A percentile compares a stretch with the other conserved stretches of the same genome.
Conservation (phyloP, 148 eudicot species). For the Fagopyrum esculentum region DNA sequence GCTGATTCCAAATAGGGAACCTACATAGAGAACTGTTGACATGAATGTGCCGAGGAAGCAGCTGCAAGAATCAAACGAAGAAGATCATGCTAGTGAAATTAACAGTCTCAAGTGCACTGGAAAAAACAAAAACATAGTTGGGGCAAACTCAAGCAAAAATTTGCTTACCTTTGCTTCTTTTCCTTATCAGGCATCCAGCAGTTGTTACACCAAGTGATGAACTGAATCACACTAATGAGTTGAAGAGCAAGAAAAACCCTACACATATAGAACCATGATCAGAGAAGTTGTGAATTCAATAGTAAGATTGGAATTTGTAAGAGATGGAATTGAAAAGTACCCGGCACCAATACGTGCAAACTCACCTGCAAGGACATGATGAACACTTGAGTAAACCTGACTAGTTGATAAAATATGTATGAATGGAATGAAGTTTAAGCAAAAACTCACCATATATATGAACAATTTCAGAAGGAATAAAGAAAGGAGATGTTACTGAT, state of each 20-base stretch:
- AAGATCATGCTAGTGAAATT: not conserved
- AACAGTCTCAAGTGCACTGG: not conserved
- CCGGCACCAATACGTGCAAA: conserved; percentile 96
- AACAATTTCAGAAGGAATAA: conserved; percentile 54
- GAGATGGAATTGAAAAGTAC: conserved; percentile 31
- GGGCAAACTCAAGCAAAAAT: not conserved
- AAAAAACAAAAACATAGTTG: not conserved
- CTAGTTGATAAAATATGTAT: not conserved
- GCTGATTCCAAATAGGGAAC: conserved; percentile 64
- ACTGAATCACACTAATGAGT: conserved; percentile 84
- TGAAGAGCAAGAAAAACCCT: conserved; percentile 87
- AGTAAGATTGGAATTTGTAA: not conserved
- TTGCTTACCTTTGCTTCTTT: conserved; percentile 51
- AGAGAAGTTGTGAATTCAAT: not conserved
- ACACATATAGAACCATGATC: conserved; percentile 13
- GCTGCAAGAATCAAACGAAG: conserved; percentile 29
- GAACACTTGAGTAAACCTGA: conserved; percentile 1
- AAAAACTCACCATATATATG: conserved; percentile 69
- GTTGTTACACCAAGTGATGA: conserved; percentile 88
- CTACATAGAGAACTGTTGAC: conserved; percentile 69
- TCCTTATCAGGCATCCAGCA: conserved; percentile 81
- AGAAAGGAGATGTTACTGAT: conserved; percentile 61
- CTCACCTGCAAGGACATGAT: conserved; percentile 52
- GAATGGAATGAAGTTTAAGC: not conserved
- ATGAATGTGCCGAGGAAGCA: conserved; percentile 65